Base-by-base conservation (phyloP, 2,329 filamentous ascomycete genomes). In the Ophiostoma novo-ulmi region DNA sequence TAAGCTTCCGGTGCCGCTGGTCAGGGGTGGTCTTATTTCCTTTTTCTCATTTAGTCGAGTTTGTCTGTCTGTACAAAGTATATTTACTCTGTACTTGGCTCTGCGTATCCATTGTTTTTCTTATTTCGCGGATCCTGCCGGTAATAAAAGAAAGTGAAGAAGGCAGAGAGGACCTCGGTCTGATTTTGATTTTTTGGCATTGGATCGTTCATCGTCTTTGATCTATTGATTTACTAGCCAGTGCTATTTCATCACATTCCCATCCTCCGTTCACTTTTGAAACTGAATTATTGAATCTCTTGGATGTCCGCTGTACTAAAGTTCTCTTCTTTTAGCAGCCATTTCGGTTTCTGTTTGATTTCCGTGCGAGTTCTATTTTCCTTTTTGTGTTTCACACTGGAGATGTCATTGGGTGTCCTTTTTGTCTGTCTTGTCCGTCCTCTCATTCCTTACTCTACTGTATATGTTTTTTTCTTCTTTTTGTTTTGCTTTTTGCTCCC, bases 1-100 rank as follows among this genome's bases (percentile, higher is more conserved):
- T 58, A 58, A 58, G 52, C 52, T 58, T 58, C 52, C 52, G 52
- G 52, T 58, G 52, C 52, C 22, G 52, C 52, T 58, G 52, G 52
- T 58, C 52, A 58, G 52, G 52, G 52, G 52, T 58, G 52, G 52
- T n/a, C 44, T n/a, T 13, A 11, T 20, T 48, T 55, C 20, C 10
- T 20, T 55, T n/a, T 38, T 58, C 17, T 26, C 52, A n/a, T 35
- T 8, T 63, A 63, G 22, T 63, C 58, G 20, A 17, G 44, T 5
- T 31, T 3, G 31, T 3, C 31, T 4, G 31, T 31, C 31, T 31
- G 31, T 4, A 31, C 31, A 31, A 31, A 31, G 31, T 31, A 31
- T 1, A 31, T 13, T n/a, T 6, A 20, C 14, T 48, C 14, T 6
- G 17, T 20, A 20, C 52, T 14, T 26, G 52, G 13, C 31, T 31